Evolutionary conservation across 1,139 yeast species (phyloP).

Genomic region (Geotrichum aggregatum): DNA sequence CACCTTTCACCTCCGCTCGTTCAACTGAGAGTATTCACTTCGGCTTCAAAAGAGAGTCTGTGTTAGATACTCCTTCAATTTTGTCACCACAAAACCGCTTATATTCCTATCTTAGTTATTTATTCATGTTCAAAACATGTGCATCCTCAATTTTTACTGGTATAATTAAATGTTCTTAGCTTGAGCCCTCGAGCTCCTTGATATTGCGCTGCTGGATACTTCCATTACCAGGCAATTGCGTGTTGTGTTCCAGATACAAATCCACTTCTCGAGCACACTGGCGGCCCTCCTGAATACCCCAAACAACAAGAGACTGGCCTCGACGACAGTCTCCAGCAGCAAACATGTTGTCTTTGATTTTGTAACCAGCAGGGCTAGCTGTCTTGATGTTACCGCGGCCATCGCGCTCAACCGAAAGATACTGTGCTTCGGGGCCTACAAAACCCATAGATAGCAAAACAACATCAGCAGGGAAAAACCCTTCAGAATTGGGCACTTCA

Average conservation of each 20-base stretch:
- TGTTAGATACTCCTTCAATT: too few relatives aligned
- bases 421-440: conserved; percentile 89
- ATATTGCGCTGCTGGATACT: conserved; percentile 81
- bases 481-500: conserved; percentile 92
- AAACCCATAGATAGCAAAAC: conserved; percentile 96
- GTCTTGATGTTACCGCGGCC: conserved; percentile 85
- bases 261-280: conserved; percentile 96
- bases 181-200: conserved; percentile 33
- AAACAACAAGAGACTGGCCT: conserved; percentile 95
- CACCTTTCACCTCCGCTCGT: too few relatives aligned
- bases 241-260: conserved; percentile 65
- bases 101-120: too few relatives aligned
- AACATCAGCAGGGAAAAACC: conserved; percentile 88
- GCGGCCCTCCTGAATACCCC: conserved; percentile 99
- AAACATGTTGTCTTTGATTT: conserved; percentile 66
- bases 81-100: too few relatives aligned
- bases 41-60: too few relatives aligned
- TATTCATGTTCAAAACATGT: too few relatives aligned
- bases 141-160: too few relatives aligned
- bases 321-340: conserved; percentile 99
- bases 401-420: conserved; percentile 66
- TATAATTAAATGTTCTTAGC: too few relatives aligned
- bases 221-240: conserved; percentile 89
- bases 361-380: conserved; percentile 48
- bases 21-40: too few relatives aligned